Evolutionary conservation across 1,139 yeast species (phyloP).

Genomic region (Geotrichum aggregatum): DNA sequence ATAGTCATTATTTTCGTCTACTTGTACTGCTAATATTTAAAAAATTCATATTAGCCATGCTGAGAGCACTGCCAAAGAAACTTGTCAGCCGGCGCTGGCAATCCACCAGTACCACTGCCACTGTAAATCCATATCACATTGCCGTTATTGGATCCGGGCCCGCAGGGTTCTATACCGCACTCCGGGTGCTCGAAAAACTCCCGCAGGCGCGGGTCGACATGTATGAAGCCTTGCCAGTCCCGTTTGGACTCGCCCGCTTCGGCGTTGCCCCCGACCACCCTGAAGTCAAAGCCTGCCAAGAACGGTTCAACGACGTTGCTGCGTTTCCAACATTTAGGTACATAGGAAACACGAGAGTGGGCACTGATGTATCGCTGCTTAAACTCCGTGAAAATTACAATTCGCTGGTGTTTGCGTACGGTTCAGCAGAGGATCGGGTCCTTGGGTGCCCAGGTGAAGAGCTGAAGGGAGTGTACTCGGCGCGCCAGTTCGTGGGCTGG

Average conservation of each 20-base stretch:
- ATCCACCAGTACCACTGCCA: constrained; percentile 2
- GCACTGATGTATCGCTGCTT: constrained; percentile 50
- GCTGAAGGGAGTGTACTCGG: constrained; percentile 64
- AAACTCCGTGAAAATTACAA: constrained; percentile 57
- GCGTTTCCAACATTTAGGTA: constrained; percentile 50
- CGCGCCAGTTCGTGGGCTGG: constrained; percentile 91
- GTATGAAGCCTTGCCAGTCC: constrained; percentile 81
- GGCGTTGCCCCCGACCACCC: constrained; percentile 99
- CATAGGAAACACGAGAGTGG: constrained; percentile 72
- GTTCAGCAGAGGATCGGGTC: constrained; percentile 62
- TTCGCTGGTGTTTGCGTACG: constrained; percentile 75
- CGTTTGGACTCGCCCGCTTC: constrained; percentile 83
- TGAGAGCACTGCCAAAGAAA: not conserved
- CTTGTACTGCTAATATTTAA: no score
- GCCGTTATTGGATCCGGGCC: constrained; percentile 96
- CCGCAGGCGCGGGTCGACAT: constrained; percentile 40
- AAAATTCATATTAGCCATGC: not conserved
- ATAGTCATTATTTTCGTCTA: no score
- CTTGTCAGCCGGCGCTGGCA: not conserved
- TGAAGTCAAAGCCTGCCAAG: constrained; percentile 78
- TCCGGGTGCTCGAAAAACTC: constrained; percentile 58
- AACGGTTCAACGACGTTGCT: constrained; percentile 66
- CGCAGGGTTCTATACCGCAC: constrained; percentile 89
- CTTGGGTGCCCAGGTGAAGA: constrained; percentile 59
- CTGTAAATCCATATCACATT: constrained; percentile 36